phyloP scores from a whole-genome alignment of 2,329 filamentous ascomycete species.

The Talaromyces pinophilus region DNA sequence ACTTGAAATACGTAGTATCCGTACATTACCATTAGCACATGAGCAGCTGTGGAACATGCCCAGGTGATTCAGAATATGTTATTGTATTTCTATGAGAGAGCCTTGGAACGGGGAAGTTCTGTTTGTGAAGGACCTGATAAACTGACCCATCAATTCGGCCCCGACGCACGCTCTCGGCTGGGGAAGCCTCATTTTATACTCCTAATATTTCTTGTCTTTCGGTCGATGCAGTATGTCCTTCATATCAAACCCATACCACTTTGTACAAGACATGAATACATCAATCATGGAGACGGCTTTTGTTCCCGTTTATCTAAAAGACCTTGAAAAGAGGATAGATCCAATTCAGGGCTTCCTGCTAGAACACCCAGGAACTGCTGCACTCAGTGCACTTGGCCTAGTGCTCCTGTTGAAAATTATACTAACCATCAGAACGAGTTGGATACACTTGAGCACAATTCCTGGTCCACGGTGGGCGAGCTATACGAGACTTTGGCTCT shows the following conservation, averaged over 20 bases:
- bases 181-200: background rate
- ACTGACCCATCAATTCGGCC: background rate
- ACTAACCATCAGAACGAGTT: background rate
- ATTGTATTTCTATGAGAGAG: background rate
- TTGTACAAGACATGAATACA: background rate
- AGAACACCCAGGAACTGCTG: background rate
- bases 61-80: background rate
- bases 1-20: background rate
- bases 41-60: too few species aligned
- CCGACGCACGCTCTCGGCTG: background rate
- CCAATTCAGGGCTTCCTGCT: background rate
- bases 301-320: background rate
- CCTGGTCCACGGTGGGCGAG: background rate
- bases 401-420: background rate
- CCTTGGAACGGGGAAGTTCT: background rate
- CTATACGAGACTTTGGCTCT: background rate
- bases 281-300: background rate
- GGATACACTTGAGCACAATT: background rate
- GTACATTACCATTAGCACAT: too few species aligned
- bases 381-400: background rate
- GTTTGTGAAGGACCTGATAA: background rate
- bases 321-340: background rate
- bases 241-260: background rate
- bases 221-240: background rate
- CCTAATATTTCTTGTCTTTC: background rate